Evolutionary conservation across 2,329 filamentous ascomycete species (phyloP).

Genomic region (Basipetospora sp.): DNA sequence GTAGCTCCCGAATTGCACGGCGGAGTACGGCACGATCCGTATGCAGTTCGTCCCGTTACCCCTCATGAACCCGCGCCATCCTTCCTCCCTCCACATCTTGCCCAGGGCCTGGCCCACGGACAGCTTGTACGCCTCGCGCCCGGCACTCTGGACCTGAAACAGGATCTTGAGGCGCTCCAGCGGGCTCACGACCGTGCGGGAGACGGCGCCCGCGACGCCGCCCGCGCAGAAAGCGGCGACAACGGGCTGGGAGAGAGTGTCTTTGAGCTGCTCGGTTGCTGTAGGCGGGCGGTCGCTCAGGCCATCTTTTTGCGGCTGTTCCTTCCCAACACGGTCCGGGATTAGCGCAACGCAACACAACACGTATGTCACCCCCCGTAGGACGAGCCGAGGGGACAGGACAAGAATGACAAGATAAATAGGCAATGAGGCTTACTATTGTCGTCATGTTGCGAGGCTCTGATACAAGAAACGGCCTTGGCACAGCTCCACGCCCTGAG

Average conservation of each 20-base stretch:
- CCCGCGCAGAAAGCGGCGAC: conserved; percentile 86
- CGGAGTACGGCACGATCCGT: conserved; percentile 93
- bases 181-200: conserved; percentile 88
- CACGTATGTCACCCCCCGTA: no score
- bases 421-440: not conserved
- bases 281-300: no score
- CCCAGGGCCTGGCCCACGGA: conserved; percentile 74
- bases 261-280: not conserved
- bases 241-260: conserved; percentile 62
- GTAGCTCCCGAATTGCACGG: conserved; percentile 95
- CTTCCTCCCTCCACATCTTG: conserved; percentile 96
- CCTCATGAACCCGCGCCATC: conserved; percentile 92
- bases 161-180: conserved; percentile 93
- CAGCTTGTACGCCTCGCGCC: conserved; percentile 83
- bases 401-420: not conserved
- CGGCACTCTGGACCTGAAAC: conserved; percentile 87
- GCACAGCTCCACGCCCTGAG: no score
- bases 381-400: no score
- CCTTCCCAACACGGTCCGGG: no score
- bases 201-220: conserved; percentile 90
- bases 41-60: conserved; percentile 98
- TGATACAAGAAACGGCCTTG: not conserved
- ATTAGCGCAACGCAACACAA: no score
- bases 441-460: not conserved
- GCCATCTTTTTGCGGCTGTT: no score